These are phyloP conservation scores for Xanthoconium separans DNA, from an alignment of 1,284 basidiomycete species.

Conservation along the genomic window DNA sequence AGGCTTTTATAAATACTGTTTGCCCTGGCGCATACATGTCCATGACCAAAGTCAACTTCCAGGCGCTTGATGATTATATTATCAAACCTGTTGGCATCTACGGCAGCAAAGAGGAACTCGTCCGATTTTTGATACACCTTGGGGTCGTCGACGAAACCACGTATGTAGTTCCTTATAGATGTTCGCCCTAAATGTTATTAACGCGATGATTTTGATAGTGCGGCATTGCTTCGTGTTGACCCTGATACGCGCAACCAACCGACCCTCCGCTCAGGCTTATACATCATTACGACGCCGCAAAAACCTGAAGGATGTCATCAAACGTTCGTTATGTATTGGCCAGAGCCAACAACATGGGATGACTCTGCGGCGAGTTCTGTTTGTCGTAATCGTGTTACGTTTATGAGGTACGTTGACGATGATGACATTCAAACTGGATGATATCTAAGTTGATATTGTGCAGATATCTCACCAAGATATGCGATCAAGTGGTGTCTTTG, in stretches of 20 bases:
- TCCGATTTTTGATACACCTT: conserved; percentile 23
- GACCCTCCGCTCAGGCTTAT: conserved; percentile 50
- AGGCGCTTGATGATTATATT: too few species aligned
- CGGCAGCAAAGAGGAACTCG: too few species aligned
- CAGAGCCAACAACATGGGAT: conserved; percentile 59
- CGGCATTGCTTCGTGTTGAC: conserved; percentile 22
- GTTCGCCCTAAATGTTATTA: neutral
- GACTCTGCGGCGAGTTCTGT: conserved; percentile 46
- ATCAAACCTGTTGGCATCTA: too few species aligned
- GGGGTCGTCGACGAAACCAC: conserved; percentile 35
- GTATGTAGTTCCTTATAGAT: conserved; percentile 29
- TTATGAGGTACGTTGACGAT: conserved; percentile 49
- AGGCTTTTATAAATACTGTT: too few species aligned
- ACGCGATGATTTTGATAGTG: conserved; percentile 9
- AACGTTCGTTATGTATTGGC: conserved; percentile 58
- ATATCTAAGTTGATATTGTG: too few species aligned
- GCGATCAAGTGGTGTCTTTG: conserved; percentile 50
- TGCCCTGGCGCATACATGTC: too few species aligned
- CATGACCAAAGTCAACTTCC: too few species aligned
- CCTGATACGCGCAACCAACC: conserved; percentile 27
- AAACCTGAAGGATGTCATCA: conserved; percentile 17
- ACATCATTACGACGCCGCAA: conserved; percentile 33
- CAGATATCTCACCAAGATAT: conserved; percentile 57
- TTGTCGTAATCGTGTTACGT: conserved; percentile 53
- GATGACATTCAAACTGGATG: neutral